Conservation (phyloP, 2,329 filamentous ascomycete genomes). For the Nemania serpens region DNA sequence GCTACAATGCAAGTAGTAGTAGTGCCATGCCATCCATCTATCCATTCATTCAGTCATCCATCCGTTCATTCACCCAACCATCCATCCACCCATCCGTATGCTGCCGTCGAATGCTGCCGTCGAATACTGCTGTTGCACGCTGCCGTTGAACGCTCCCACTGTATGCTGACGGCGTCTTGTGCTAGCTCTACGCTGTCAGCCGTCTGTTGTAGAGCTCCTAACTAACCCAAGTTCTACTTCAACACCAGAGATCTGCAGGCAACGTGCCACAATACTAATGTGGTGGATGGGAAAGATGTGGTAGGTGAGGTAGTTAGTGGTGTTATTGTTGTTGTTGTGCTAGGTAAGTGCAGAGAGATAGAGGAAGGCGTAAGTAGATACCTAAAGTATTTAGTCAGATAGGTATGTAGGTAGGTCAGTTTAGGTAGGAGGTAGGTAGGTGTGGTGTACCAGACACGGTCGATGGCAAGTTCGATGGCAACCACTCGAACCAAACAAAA, state of each 20-base stretch:
- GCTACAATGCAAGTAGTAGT: constrained; percentile 8
- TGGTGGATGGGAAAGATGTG: background rate
- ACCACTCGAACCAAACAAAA: background rate
- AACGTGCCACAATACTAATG: background rate
- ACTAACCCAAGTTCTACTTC: background rate
- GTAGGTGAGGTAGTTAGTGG: background rate
- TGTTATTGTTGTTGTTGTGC: background rate
- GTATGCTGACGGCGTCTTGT: no score
- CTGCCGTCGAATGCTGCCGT: no score
- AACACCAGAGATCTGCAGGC: constrained; percentile 1
- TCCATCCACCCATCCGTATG: background rate
- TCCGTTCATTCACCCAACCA: background rate
- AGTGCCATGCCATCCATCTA: constrained; percentile 16
- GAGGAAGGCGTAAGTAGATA: background rate
- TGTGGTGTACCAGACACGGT: background rate
- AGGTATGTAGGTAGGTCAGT: background rate
- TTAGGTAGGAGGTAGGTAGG: background rate
- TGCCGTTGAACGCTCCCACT: no score
- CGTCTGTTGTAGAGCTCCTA: no score
- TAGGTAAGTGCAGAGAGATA: background rate
- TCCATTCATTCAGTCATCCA: background rate
- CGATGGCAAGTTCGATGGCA: background rate
- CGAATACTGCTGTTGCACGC: background rate
- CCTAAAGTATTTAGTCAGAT: no score
- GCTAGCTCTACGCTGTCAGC: no score